Evolutionary conservation across 305 asterid species (phyloP).

Genomic region (Rubia balearica): DNA sequence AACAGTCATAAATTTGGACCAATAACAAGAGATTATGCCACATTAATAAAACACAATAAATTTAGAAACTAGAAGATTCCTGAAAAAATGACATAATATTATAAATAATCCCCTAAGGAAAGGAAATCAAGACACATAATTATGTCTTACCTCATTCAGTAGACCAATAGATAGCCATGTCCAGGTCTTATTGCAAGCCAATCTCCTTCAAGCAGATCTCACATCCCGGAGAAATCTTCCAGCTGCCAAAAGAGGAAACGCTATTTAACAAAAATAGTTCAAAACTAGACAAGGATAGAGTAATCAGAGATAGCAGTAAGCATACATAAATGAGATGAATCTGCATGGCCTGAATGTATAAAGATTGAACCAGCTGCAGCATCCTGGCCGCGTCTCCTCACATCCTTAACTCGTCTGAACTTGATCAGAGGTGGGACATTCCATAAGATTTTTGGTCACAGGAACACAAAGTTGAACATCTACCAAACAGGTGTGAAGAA

Average conservation of each 20-base stretch:
- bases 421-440: background rate
- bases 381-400: background rate
- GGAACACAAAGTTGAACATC: too few relatives aligned
- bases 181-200: background rate
- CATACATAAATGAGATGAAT: background rate
- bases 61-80: background rate
- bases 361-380: background rate
- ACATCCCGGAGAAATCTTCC: background rate
- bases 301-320: background rate
- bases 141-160: background rate
- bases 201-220: background rate
- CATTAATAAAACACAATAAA: background rate
- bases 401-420: background rate
- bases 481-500: too few relatives aligned
- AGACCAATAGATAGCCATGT: background rate
- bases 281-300: background rate
- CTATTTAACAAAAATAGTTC: background rate
- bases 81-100: too few relatives aligned
- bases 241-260: background rate
- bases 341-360: background rate
- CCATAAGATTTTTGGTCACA: too few relatives aligned
- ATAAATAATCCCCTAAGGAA: background rate
- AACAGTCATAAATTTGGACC: background rate
- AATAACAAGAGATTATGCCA: background rate
- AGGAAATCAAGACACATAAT: background rate